Percentiles rank a stretch among this genome's conserved stretches.
Evolutionary conservation across 257 asterid genomes (phyloP).

Genomic region (Echites panduratus): DNA sequence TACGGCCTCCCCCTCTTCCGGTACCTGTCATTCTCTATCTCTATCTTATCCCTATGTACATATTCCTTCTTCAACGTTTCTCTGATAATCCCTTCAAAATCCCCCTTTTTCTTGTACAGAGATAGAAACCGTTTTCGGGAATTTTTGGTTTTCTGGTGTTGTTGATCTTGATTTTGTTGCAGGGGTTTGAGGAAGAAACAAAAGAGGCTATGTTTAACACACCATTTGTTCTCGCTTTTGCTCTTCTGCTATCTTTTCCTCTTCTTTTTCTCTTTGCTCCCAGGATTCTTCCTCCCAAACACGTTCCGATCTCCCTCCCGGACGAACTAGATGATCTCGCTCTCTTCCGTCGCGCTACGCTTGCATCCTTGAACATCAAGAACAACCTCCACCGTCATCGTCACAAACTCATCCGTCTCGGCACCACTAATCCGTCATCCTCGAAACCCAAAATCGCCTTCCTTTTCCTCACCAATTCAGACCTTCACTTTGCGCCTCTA

Average conservation of each 20-base stretch:
- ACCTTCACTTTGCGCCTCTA: conserved; percentile 61
- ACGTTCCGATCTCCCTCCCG: conserved; percentile 32
- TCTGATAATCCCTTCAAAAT: neutral
- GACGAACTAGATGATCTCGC: conserved; percentile 68
- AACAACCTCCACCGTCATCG: conserved; percentile 1
- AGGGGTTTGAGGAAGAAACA: neutral
- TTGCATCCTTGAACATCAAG: conserved; percentile 16
- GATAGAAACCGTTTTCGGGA: neutral
- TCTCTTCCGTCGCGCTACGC: conserved; percentile 59
- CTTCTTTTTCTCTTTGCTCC: conserved; percentile 47
- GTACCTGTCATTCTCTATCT: no score
- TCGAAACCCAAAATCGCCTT: conserved; percentile 56
- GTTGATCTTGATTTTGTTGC: neutral
- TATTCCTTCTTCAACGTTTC: no score
- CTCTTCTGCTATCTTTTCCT: conserved; percentile 47
- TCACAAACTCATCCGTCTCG: conserved; percentile 18
- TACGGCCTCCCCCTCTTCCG: no score
- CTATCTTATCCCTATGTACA: no score
- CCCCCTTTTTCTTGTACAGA: neutral
- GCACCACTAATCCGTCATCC: conserved; percentile 17
- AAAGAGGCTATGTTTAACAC: conserved; percentile 40
- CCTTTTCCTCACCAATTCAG: conserved; percentile 61
- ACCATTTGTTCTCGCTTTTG: conserved; percentile 35
- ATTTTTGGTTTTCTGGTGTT: neutral
- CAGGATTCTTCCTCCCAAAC: conserved; percentile 35